Conservation (phyloP, 2,329 filamentous ascomycete species). For the Apiospora sp. region DNA sequence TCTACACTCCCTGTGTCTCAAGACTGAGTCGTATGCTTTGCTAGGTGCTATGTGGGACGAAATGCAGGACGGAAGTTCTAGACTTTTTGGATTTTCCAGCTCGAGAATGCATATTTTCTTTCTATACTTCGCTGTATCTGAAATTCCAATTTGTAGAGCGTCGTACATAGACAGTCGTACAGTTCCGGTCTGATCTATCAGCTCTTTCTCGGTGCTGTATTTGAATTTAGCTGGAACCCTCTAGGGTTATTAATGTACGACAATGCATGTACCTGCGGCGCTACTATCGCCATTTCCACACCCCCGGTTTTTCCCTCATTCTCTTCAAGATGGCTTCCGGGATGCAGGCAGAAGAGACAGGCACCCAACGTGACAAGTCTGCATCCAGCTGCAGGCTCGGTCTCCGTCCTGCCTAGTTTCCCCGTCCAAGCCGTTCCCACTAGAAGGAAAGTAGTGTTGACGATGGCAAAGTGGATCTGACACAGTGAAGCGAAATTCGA, state of each 20-base stretch:
- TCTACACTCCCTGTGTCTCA: slow-evolving; percentile 8
- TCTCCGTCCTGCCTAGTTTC: slow-evolving; percentile 9
- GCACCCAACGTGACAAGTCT: neutral
- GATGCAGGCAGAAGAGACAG: slow-evolving; percentile 1
- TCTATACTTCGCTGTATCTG: neutral
- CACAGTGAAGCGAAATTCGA: slow-evolving; percentile 9
- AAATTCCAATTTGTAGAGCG: neutral
- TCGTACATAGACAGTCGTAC: neutral
- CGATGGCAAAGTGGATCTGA: neutral
- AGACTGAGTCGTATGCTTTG: slow-evolving; percentile 2
- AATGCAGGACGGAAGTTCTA: neutral
- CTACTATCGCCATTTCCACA: neutral
- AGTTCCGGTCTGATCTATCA: neutral
- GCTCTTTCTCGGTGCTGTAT: neutral
- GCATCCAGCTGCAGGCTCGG: neutral
- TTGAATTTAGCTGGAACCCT: neutral
- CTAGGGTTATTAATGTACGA: neutral
- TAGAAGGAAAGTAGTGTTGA: slow-evolving; percentile 2
- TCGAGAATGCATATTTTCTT: neutral
- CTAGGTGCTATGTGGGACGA: neutral
- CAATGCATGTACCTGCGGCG: slow-evolving; percentile 1
- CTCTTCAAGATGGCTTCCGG: neutral
- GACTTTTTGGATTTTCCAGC: neutral
- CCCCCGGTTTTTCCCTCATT: neutral
- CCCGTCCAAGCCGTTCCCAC: slow-evolving; percentile 17